Evolutionary conservation across 768 basidiomycete genomes (phyloP), one percentile per base, ranked within the genome.

Genomic region (Suillus brevipes): DNA sequence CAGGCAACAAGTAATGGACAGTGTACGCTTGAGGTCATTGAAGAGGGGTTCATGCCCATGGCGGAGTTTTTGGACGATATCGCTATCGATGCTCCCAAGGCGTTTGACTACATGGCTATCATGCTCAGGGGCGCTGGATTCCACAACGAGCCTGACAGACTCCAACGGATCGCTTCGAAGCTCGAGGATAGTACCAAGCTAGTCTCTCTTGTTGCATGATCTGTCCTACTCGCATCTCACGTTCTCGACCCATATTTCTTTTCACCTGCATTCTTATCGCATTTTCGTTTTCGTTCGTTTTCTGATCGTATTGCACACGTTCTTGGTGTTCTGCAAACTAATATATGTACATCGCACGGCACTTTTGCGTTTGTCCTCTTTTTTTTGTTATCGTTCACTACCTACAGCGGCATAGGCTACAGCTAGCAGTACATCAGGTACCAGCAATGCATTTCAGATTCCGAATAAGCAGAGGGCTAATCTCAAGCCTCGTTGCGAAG

Each of bases 51-150:
- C 75, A 73, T 73, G 57, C 82, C 85, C 1, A 82, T 87, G 60
- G 87, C 89, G 37, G 92, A 95, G 76, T 78, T 89, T 63, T 82
- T 99, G 71, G 94, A 94, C 71, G 96, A 99, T 73, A 85, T 95
- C 64, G 89, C 89, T 38, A 88, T 94, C 5, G 52, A 53, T 53
- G 52, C 52, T 53, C 52, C 52, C 28, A 53, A 53, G 52, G 52
- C 52, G 28, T 53, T 53, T 53, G 52, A 53, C 8, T 53, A 31
- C 16, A 53, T 53, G 74, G 92, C 87, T 13, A 80, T 85, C 66
- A 86, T 97, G 80, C 77, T 97, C 64, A 88, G 85, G 74, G 89
- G 87, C 37, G 85, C 89, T 18, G 83, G 82, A 34, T 77, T 95
- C 60, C 78, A 81, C 67, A 73, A 73, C 70, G 86, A 89, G 67